These are phyloP conservation scores for Hyphochytrium catenoides DNA, from an alignment of 352 stramenopile genomes.

Conservation along the genomic window DNA sequence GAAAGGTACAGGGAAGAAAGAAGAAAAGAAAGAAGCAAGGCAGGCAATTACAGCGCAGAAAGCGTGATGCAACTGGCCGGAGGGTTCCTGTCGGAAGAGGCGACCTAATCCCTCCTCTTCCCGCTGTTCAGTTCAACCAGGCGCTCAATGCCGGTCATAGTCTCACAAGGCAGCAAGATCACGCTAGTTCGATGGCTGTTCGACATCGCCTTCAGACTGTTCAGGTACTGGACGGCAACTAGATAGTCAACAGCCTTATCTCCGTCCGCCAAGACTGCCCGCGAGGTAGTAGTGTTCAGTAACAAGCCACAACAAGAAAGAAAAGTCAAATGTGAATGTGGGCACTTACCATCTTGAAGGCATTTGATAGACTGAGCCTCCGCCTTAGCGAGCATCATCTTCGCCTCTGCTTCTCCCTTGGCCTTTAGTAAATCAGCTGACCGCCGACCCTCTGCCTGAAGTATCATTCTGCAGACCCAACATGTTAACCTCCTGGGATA, in stretches of 20 bases:
- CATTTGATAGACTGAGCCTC: constrained; percentile 12
- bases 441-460: constrained; percentile 12
- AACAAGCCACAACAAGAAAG: too few relatives aligned
- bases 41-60: constrained; percentile 7
- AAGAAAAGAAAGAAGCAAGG: constrained; percentile 1
- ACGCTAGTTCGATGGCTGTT: constrained; percentile 4
- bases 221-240: constrained; percentile 13
- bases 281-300: too few relatives aligned
- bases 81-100: not conserved
- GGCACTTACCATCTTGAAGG: too few relatives aligned
- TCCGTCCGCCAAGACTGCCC: constrained; percentile 10
- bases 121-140: constrained; percentile 10
- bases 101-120: constrained; percentile 10
- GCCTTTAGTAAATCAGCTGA: constrained; percentile 10
- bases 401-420: constrained; percentile 11
- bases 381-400: constrained; percentile 12
- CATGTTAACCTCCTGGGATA: not conserved
- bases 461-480: constrained; percentile 7
- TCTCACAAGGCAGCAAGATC: constrained; percentile 10
- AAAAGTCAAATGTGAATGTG: too few relatives aligned
- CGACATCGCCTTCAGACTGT: constrained; percentile 7
- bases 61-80: constrained; percentile 13
- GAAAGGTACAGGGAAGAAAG: constrained; percentile 7
- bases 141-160: constrained; percentile 7
- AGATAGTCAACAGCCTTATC: constrained; percentile 12